Base-by-base conservation (phyloP, 257 asterid genomes). In the Perilla frutescens region DNA sequence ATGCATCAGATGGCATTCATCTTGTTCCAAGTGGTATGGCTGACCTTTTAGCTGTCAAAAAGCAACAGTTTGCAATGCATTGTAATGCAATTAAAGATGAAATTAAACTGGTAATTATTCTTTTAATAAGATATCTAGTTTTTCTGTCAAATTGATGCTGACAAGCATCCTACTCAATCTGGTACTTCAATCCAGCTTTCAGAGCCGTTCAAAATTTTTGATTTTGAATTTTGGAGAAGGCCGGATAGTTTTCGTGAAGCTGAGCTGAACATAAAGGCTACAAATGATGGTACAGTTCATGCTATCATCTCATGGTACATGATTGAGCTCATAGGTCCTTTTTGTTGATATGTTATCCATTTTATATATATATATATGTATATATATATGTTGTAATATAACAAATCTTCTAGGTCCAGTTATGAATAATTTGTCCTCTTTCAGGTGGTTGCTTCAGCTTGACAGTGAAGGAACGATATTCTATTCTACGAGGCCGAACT, bases 391-490 rank as follows among this genome's bases (percentile, higher is more conserved):
- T 58, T 62, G 65, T 37, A 59, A 9, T 26, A 4, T 31, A 20
- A 4, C 39, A 4, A 53, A 37, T 51, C 31, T 56, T 49, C 64
- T 59, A 13, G 48, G 66, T 56, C 43, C 26, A 8, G 36, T 63
- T 72, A 54, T 69, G 68, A 71, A 47, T 29, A 51, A 12, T 47
- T 68, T 75, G 2, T 50, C 76, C 29, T 71, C 53, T 81, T 80
- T 77, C 85, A 94, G 99, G 99, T 94, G 99, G 99, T 68, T 86
- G 82, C 99, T 94, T 87, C 97, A 94, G 76, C 97, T 94, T 72
- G 99, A 94, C 71, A 77, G 83, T 45, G 89, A 87, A 81, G 96
- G 96, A 68, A 88, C 91, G 56, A 76, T 87, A 62, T 93, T 91
- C 80, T 94, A 94, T 75, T 90, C 93, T 57, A 90, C 99, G 8